A percentile compares a stretch with the other conserved stretches of the same genome.
These are phyloP conservation scores for Yueomyces sinensis DNA, from an alignment of 805 yeast genomes.

Conservation along the genomic window DNA sequence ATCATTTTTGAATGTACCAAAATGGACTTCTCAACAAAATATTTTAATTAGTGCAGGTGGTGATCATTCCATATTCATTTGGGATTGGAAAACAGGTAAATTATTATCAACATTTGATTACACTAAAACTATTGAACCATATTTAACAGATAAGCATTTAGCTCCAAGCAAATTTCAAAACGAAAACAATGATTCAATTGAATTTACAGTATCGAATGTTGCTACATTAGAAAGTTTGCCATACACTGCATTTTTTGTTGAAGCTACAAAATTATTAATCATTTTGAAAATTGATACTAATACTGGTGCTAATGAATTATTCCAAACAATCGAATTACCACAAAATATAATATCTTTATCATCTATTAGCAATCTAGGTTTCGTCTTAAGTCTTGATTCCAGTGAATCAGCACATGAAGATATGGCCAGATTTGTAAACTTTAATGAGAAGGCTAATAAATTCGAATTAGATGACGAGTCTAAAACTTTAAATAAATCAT, in stretches of 20 bases:
- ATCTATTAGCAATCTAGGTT: constrained; percentile 11
- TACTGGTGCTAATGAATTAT: constrained; percentile 12
- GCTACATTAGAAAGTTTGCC: constrained; percentile 22
- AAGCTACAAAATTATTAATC: constrained; percentile 34
- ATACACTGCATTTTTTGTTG: constrained; percentile 33
- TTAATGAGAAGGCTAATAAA: constrained; percentile 6
- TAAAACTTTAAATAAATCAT: constrained; percentile 9
- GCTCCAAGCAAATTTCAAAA: constrained; percentile 56
- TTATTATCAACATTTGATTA: constrained; percentile 38
- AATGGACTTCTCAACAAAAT: constrained; percentile 28
- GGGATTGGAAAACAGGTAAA: constrained; percentile 63
- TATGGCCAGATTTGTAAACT: constrained; percentile 11
- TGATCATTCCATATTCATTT: constrained; percentile 54
- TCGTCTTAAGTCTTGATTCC: constrained; percentile 25
- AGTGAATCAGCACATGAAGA: constrained; percentile 9
- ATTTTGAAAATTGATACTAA: constrained; percentile 16
- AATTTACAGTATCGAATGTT: constrained; percentile 38
- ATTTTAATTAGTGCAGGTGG: constrained; percentile 83
- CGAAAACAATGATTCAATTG: constrained; percentile 33
- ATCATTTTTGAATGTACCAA: constrained; percentile 46
- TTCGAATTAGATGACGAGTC: constrained; percentile 12
- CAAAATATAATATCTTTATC: constrained; percentile 22
- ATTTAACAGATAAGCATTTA: constrained; percentile 40
- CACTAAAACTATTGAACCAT: constrained; percentile 28
- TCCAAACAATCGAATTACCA: constrained; percentile 21